Evolutionary conservation across 2,329 filamentous ascomycete species (phyloP), one percentile per base, ranked within the genome.

Genomic region (Colletotrichum magnum): DNA sequence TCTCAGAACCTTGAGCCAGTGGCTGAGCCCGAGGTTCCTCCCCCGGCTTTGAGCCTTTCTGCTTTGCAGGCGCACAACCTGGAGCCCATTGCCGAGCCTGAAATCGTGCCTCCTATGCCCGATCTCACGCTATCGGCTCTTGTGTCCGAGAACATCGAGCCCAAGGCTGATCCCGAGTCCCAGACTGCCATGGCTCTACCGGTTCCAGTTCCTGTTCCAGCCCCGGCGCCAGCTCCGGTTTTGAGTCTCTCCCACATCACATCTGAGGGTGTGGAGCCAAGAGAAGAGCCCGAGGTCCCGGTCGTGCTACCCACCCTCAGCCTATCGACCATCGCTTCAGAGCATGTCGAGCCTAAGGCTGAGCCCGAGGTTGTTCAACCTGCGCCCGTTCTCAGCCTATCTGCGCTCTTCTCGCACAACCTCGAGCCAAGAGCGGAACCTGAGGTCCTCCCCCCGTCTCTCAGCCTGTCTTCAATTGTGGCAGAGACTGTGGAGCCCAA

Each of bases 301-400:
- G 69, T 73, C 9, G 72, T 74, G 7, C 45, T 56, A 15, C 62
- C 56, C 21, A 39, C 32, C 21, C 72, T 84, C 53, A 77, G 75
- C 10, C 75, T 81, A 47, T 81, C 76, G 32, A 61, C 70, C 52
- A 77, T 81, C 51, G 65, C 68, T 3, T 68, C 73, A 10, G 79
- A 83, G 68, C 73, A 83, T 41, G 75, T 85, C 47, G 78, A 81
- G 62, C 80, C 80, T 4, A 56, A 78, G 10, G 72, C 72, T 7
- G 75, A 75, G 57, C 77, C 77, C n/a, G 68, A 70, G 48, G 72
- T 63, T 18, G 65, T 70, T 28, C 74, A 73, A 0, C 39, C 53
- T 47, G 52, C 62, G 6, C 73, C 74, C 13, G 43, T 58, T 13
- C 66, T 70, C 16, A 73, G 68, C 72, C 73, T 64, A 10, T 72